Evolutionary conservation across 345 rosid species (phyloP).

Genomic region (Euphorbia tirucalli): DNA sequence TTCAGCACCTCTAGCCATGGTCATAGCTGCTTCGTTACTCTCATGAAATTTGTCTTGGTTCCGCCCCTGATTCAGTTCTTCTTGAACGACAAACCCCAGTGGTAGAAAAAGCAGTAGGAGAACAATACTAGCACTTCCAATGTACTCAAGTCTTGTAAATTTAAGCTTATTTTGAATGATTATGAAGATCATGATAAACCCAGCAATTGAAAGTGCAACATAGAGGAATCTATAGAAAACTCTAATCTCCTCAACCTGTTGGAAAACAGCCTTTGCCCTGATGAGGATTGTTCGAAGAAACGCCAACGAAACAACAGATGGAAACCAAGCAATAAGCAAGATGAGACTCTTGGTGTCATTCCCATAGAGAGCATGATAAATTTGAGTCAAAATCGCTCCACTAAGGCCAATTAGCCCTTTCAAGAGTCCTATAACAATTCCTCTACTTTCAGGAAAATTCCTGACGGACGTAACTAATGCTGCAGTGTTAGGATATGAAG

Average conservation of each 20-base stretch:
- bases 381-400: constrained; percentile 11
- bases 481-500: too few relatives aligned
- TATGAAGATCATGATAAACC: constrained; percentile 1
- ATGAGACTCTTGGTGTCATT: not conserved
- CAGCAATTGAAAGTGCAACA: constrained; percentile 2
- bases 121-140: not conserved
- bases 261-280: not conserved
- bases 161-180: not conserved
- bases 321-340: constrained; percentile 12
- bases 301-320: not conserved
- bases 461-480: too few relatives aligned
- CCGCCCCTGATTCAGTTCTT: too few relatives aligned
- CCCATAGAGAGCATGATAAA: constrained; percentile 6
- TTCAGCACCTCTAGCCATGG: too few relatives aligned
- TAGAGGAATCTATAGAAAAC: too few relatives aligned
- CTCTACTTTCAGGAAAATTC: too few relatives aligned
- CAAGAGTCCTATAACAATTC: not conserved
- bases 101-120: not conserved
- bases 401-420: not conserved
- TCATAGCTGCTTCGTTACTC: too few relatives aligned
- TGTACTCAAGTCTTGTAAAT: not conserved
- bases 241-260: not conserved
- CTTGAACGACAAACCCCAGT: too few relatives aligned
- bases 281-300: constrained; percentile 3
- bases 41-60: too few relatives aligned